These are phyloP conservation scores for Glycine latifolia DNA, from an alignment of 306 rosid genomes.

Conservation along the genomic window DNA sequence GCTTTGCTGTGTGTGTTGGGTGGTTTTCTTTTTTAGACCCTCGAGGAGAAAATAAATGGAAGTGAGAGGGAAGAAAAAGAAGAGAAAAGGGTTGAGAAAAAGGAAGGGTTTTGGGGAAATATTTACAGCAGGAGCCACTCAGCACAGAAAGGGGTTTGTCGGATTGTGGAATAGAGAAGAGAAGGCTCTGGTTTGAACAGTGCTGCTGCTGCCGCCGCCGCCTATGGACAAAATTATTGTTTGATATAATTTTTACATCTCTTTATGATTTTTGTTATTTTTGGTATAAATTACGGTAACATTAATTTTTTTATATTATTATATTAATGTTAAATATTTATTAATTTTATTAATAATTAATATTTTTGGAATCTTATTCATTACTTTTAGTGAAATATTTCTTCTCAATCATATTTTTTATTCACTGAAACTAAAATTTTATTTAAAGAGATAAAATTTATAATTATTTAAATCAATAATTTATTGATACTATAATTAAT, in stretches of 20 bases:
- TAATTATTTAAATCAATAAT: too few relatives aligned
- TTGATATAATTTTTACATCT: background rate
- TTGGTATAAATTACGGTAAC: background rate
- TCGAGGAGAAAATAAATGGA: conserved; percentile 51
- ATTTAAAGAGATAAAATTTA: too few relatives aligned
- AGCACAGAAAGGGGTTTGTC: conserved; percentile 54
- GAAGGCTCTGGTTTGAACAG: conserved; percentile 35
- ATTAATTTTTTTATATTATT: too few relatives aligned
- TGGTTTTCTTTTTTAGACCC: background rate
- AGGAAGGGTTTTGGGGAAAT: conserved; percentile 1
- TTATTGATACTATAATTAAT: too few relatives aligned
- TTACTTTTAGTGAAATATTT: too few relatives aligned
- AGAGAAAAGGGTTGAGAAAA: conserved; percentile 4
- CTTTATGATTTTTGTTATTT: background rate
- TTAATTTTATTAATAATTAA: too few relatives aligned
- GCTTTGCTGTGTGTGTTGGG: background rate
- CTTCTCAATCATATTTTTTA: too few relatives aligned
- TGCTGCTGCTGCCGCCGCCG: background rate
- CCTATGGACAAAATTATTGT: background rate
- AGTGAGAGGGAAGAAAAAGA: conserved; percentile 36
- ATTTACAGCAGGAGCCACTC: conserved; percentile 58
- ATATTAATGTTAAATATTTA: too few relatives aligned
- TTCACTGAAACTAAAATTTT: too few relatives aligned
- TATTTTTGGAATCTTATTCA: too few relatives aligned
- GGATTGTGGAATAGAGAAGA: conserved; percentile 53